Evolutionary conservation across 257 asterid species (phyloP).

Genomic region (Linaria vulgaris): DNA sequence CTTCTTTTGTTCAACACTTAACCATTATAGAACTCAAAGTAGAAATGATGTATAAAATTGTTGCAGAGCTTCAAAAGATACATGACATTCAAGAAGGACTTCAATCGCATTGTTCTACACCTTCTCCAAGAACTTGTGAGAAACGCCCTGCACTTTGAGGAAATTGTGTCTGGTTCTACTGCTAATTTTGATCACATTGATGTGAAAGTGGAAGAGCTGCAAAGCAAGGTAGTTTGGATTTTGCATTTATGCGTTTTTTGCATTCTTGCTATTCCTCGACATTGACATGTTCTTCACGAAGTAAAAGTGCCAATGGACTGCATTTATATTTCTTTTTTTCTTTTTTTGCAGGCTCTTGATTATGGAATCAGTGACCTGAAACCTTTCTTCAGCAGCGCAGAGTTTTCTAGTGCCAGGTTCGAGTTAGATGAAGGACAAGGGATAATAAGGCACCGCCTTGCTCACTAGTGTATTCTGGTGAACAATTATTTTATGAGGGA

Average conservation of each 20-base stretch:
- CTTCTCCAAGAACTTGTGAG: conserved; percentile 82
- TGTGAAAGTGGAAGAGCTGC: conserved; percentile 81
- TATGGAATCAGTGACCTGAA: conserved; percentile 74
- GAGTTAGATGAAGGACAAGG: conserved; percentile 62
- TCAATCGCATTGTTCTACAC: conserved; percentile 69
- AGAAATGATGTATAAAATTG: conserved; percentile 25
- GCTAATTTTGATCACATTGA: conserved; percentile 54
- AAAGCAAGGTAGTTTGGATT: conserved; percentile 59
- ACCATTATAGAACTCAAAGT: neutral
- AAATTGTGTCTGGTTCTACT: conserved; percentile 54
- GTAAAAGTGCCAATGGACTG: neutral
- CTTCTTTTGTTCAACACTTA: too few species aligned
- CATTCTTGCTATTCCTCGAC: neutral
- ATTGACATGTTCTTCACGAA: too few species aligned
- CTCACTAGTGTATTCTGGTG: conserved; percentile 28
- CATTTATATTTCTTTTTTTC: too few species aligned
- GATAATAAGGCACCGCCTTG: conserved; percentile 61
- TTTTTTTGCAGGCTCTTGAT: conserved; percentile 67
- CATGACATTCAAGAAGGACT: conserved; percentile 86
- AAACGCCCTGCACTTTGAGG: conserved; percentile 68
- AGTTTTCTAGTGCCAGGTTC: conserved; percentile 64
- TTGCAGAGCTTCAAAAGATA: conserved; percentile 86
- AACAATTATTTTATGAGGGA: too few species aligned
- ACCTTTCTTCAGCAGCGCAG: conserved; percentile 70
- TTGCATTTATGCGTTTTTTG: neutral